These are phyloP conservation scores for Dioscorea dumetorum DNA, from an alignment of 106 monocot species.

Conservation along the genomic window DNA sequence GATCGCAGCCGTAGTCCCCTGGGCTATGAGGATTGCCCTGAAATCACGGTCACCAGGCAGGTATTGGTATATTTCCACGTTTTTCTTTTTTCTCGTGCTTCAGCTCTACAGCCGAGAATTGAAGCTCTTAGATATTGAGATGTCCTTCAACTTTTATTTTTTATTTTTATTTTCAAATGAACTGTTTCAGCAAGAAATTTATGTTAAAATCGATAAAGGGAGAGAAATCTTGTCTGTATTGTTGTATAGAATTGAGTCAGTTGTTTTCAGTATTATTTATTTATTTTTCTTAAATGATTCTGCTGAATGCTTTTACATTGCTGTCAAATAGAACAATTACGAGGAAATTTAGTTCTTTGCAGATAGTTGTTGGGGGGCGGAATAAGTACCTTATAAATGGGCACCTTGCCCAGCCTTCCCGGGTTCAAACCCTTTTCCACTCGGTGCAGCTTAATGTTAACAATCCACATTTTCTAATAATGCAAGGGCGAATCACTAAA, in stretches of 20 bases:
- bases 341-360: neutral
- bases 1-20: slow-evolving; percentile 75
- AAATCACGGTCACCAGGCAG: slow-evolving; percentile 94
- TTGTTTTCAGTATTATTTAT: too few relatives aligned
- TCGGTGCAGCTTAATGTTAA: slow-evolving; percentile 98
- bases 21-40: slow-evolving; percentile 74
- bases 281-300: too few relatives aligned
- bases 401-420: slow-evolving; percentile 83
- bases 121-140: neutral
- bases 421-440: slow-evolving; percentile 92
- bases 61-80: slow-evolving; percentile 11
- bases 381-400: slow-evolving; percentile 97
- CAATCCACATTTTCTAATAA: slow-evolving; percentile 96
- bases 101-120: too few relatives aligned
- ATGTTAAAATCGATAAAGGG: too few relatives aligned
- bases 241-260: too few relatives aligned
- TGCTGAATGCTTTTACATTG: too few relatives aligned
- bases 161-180: neutral
- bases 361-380: slow-evolving; percentile 93
- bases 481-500: slow-evolving; percentile 99
- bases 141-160: neutral
- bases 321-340: too few relatives aligned
- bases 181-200: too few relatives aligned
- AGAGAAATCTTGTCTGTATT: too few relatives aligned
- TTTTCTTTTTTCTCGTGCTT: too few relatives aligned